Base-by-base conservation (phyloP, 2,329 filamentous ascomycete species). In the Cadophora malorum region DNA sequence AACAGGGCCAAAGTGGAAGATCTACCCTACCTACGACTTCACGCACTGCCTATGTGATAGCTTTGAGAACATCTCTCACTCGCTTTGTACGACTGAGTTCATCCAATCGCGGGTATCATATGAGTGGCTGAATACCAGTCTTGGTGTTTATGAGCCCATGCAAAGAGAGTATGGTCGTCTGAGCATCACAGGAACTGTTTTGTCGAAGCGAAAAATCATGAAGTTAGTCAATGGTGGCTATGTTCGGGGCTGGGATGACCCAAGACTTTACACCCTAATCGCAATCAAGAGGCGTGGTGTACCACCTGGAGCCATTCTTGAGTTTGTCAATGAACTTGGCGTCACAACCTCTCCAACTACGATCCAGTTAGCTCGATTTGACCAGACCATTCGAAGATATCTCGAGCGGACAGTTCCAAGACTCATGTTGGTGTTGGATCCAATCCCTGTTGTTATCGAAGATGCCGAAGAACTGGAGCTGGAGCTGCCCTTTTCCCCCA, bases 21-120 rank as follows among this genome's bases (percentile, higher is more conserved):
- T 97, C 71, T 97, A 97, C 78, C 96, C 96, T 0, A 96, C 95
- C 0, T 97, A 97, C 76, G 94, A 97, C 79, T 96, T 96, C 78
- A 91, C 91, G 0, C 93, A 96, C 82, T 97, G 92, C 79, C 83
- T 97, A 25, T 95, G 92, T 75, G 96, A 98, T 84, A 94, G 92
- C 73, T 93, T 97, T 72, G 96, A 99, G 79, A 87, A 87, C 21
- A 96, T 98, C 75, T 94, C 94, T 0, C 95, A 97, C 82, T 95
- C 91, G 16, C 84, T 98, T 23, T 98, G 95, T 79, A 98, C 96
- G 0, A 95, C 92, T 1, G 96, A 98, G 79, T 97, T 98, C 75
- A 89, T 94, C 72, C 88, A 92, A 63, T 91, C 92, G 23, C 84
- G 95, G 68, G 90, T 92, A 58, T 96, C 92, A 49, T 99, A 98